A percentile compares a stretch with the other conserved stretches of the same genome.
Evolutionary conservation across 352 stramenopile genomes (phyloP).

Genomic region (Pythium insidiosum): DNA sequence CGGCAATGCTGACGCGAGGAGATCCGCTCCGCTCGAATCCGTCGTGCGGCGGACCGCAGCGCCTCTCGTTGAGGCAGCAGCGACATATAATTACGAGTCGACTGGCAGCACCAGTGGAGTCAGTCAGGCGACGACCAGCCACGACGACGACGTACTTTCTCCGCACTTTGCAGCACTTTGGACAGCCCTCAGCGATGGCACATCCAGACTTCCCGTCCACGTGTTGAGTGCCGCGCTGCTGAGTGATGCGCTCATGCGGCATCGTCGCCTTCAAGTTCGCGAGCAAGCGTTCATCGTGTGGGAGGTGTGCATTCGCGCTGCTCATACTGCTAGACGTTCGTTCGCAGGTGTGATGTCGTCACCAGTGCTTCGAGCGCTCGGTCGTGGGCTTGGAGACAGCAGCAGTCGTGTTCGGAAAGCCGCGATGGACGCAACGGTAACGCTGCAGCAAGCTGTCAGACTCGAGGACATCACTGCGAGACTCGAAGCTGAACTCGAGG

Average conservation of each 20-base stretch:
- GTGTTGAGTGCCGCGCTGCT: slow-evolving; percentile 21
- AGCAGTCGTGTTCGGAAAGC: slow-evolving; percentile 30
- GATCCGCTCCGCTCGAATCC: too few relatives aligned
- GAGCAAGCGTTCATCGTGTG: slow-evolving; percentile 54
- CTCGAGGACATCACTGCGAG: slow-evolving; percentile 31
- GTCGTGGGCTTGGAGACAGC: slow-evolving; percentile 37
- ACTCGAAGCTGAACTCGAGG: slow-evolving; percentile 35
- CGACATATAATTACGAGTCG: too few relatives aligned
- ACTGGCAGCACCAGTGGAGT: too few relatives aligned
- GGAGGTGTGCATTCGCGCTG: slow-evolving; percentile 36
- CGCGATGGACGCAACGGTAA: slow-evolving; percentile 33
- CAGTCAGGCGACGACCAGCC: too few relatives aligned
- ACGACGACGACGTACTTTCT: too few relatives aligned
- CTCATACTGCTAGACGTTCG: slow-evolving; percentile 13
- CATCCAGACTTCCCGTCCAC: too few relatives aligned
- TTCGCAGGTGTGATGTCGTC: slow-evolving; percentile 6
- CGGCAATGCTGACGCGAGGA: too few relatives aligned
- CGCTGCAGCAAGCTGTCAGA: slow-evolving; percentile 23
- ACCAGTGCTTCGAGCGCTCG: slow-evolving; percentile 25
- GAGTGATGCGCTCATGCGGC: slow-evolving; percentile 26
- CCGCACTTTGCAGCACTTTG: too few relatives aligned
- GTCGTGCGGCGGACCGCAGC: too few relatives aligned
- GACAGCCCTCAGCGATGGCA: too few relatives aligned
- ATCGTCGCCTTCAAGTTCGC: slow-evolving; percentile 47
- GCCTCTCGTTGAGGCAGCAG: too few relatives aligned